Evolutionary conservation across 208 protist genomes (phyloP), one percentile per base, ranked within the genome.

Genomic region (Crithidia expoeki): DNA sequence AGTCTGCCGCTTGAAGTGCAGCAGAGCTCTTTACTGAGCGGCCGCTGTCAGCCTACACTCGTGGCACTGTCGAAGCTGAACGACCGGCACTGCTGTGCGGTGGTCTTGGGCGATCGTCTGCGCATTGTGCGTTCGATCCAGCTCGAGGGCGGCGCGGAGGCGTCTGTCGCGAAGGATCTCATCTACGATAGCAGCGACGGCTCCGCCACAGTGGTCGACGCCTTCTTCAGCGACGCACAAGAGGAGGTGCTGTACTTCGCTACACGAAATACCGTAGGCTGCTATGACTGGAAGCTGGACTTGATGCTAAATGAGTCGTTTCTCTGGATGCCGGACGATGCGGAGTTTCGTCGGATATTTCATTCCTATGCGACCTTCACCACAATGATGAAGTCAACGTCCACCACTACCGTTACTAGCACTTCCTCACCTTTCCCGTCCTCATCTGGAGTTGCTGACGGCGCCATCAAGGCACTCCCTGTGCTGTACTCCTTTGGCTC

Each of bases 181-280:
- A 76, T 92, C 47, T 92, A 88, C 77, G 84, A 92, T 72, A 85
- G 66, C 62, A 72, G 80, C 7, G 84, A 90, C 30, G 87, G 84
- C 30, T 66, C 74, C 56, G 66, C 79, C 38, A 92, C 85, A 0
- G 82, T 95, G 11, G 42, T 95, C 56, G 90, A 95, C 73, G 84
- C 78, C 46, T 83, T 84, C 57, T 95, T 95, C 72, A 95, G 90
- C 69, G 82, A 93, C 44, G 76, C 88, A 49, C 68, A 87, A 25
- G 82, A 86, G 73, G 90, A 90, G 51, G 59, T 91, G 27, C 23
- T 95, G 42, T 93, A 86, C 75, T 92, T 95, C 65, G 85, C 85
- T 12, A 88, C 84, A 19, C 76, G 80, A 50, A 80, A 72, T 72
- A 79, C 82, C 10, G 79, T 95, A 23, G 85, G 86, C 36, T 83